A percentile compares a stretch with the other conserved stretches of the same genome.
Evolutionary conservation across 2,329 filamentous ascomycete species (phyloP).

Genomic region (Lasiodiplodia hormozganensis): DNA sequence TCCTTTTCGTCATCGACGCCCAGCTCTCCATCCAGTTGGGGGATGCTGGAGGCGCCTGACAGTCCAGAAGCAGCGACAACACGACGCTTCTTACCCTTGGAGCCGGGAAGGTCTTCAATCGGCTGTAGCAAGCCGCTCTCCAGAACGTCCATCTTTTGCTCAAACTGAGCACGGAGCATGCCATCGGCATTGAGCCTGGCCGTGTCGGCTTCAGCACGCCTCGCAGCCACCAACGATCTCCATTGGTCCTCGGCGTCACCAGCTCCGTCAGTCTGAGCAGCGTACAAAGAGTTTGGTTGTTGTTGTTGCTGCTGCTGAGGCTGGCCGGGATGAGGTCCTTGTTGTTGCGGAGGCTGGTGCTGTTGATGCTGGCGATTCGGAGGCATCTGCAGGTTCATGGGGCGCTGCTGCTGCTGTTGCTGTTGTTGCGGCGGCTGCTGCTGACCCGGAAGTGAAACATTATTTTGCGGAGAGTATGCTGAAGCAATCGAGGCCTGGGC

Average conservation of each 20-base stretch:
- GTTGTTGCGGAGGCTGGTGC: slow-evolving; percentile 46
- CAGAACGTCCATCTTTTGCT: slow-evolving; percentile 69
- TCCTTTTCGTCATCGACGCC: slow-evolving; percentile 62
- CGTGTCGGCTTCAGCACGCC: slow-evolving; percentile 59
- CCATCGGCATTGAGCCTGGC: slow-evolving; percentile 66
- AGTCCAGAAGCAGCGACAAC: slow-evolving; percentile 32
- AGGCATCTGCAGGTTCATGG: slow-evolving; percentile 29
- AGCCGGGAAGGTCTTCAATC: slow-evolving; percentile 62
- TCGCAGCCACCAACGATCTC: slow-evolving; percentile 65
- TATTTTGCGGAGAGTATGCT: slow-evolving; percentile 53
- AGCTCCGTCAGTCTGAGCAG: slow-evolving; percentile 78
- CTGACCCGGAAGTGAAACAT: slow-evolving; percentile 37
- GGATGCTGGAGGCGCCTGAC: slow-evolving; percentile 36
- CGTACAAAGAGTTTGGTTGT: slow-evolving; percentile 50
- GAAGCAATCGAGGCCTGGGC: slow-evolving; percentile 72
- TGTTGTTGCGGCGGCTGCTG: slow-evolving; percentile 27
- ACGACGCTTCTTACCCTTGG: slow-evolving; percentile 56
- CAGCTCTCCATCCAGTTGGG: slow-evolving; percentile 60
- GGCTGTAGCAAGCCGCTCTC: slow-evolving; percentile 81
- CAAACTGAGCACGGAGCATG: slow-evolving; percentile 72
- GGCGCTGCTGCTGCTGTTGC: slow-evolving; percentile 18
- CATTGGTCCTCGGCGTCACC: slow-evolving; percentile 65
- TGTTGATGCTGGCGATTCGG: slow-evolving; percentile 35
- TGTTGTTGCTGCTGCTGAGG: slow-evolving; percentile 52
- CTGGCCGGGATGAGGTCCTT: slow-evolving; percentile 49